phyloP scores from a whole-genome alignment of 2,329 filamentous ascomycete genomes.

The Talaromyces rugulosus region DNA sequence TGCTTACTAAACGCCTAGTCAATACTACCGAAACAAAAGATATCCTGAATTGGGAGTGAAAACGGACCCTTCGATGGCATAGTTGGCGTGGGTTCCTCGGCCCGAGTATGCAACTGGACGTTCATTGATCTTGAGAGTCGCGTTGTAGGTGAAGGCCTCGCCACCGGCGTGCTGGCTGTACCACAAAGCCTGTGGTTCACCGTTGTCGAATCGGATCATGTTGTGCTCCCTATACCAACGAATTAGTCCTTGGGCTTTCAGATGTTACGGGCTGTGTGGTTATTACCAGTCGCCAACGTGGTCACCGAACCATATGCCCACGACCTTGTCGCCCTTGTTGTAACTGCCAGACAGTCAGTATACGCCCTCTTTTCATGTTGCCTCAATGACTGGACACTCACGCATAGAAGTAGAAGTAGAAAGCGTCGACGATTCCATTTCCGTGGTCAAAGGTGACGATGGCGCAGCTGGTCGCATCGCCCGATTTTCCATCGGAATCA shows the following conservation, averaged over 20 bases:
- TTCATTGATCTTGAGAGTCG: constrained; percentile 50
- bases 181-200: constrained; percentile 54
- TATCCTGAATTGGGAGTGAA: not conserved
- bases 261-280: not conserved
- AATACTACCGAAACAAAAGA: not conserved
- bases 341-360: constrained; percentile 29
- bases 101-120: constrained; percentile 57
- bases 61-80: constrained; percentile 50
- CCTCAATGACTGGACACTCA: constrained; percentile 21
- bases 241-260: not conserved
- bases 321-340: constrained; percentile 51
- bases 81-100: constrained; percentile 62
- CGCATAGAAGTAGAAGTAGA: constrained; percentile 62
- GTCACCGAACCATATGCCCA: constrained; percentile 50
- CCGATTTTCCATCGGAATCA: constrained; percentile 47
- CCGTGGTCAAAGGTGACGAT: constrained; percentile 59
- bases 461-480: constrained; percentile 46
- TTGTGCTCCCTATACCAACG: constrained; percentile 56
- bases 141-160: constrained; percentile 58
- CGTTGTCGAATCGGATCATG: constrained; percentile 61
- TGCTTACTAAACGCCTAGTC: constrained; percentile 43
- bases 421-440: constrained; percentile 51
- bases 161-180: constrained; percentile 61
- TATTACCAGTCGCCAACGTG: constrained; percentile 61
- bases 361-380: not conserved